Evolutionary conservation across 192 early-diverging fungal genomes (phyloP).

Genomic region (Umbelopsis vinacea): DNA sequence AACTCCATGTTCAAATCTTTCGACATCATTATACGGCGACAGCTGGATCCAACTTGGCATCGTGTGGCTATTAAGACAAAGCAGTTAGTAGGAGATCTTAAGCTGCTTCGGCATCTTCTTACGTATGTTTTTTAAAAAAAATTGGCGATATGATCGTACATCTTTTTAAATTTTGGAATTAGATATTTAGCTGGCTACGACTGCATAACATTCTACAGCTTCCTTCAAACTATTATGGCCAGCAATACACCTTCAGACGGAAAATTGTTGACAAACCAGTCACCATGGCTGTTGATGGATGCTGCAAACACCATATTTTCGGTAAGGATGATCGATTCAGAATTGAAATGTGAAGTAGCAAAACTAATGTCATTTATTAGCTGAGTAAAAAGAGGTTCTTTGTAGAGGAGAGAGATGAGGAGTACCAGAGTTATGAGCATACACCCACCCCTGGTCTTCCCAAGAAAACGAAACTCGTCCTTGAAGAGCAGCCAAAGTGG

Average conservation of each 20-base stretch:
- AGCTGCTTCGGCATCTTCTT: conserved; percentile 70
- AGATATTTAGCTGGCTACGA: conserved; percentile 87
- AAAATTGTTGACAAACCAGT: conserved; percentile 40
- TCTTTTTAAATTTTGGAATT: background rate
- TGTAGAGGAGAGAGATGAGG: conserved; percentile 42
- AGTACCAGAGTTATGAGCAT: conserved; percentile 17
- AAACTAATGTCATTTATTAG: background rate
- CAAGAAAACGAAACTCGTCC: conserved; percentile 64
- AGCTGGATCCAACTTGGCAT: conserved; percentile 91
- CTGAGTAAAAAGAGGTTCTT: conserved; percentile 42
- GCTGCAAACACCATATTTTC: conserved; percentile 82
- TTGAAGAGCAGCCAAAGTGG: conserved; percentile 98
- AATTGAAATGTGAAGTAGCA: background rate
- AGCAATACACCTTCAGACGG: conserved; percentile 50
- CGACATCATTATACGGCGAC: conserved; percentile 74
- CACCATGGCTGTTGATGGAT: conserved; percentile 87
- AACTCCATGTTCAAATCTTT: conserved; percentile 86
- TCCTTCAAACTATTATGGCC: conserved; percentile 83
- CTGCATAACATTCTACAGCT: conserved; percentile 84
- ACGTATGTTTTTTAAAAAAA: conserved; percentile 49
- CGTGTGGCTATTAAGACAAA: conserved; percentile 72
- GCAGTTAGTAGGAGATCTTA: conserved; percentile 76
- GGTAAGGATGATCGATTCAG: conserved; percentile 28
- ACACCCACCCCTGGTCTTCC: conserved; percentile 49
- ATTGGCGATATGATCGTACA: background rate